Evolutionary conservation across 2,329 filamentous ascomycete genomes (phyloP).

Genomic region (Phialophora macrospora): DNA sequence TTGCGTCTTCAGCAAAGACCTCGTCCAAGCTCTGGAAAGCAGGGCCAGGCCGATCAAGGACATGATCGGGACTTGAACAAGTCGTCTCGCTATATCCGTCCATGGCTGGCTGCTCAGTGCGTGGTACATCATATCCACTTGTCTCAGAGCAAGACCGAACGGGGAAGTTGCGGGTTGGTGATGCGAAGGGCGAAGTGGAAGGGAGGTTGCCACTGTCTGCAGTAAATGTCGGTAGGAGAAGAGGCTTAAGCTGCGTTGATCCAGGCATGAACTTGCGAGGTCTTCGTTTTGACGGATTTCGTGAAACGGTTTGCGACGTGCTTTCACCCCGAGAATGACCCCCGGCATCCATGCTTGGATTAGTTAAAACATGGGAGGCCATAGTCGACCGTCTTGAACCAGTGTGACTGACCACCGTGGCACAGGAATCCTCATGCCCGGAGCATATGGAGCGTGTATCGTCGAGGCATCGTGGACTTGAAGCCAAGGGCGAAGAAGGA

Average conservation of each 20-base stretch:
- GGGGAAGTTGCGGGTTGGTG: conserved; percentile 24
- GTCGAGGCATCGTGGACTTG: conserved; percentile 15
- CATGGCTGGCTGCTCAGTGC: background rate
- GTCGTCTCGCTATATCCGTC: conserved; percentile 41
- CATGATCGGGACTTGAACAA: conserved; percentile 13
- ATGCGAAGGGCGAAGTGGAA: conserved; percentile 31
- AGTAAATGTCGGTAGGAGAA: conserved; percentile 42
- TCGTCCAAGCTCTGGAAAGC: conserved; percentile 34
- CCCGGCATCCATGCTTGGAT: conserved; percentile 14
- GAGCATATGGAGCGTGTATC: conserved; percentile 39
- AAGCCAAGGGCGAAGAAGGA: conserved; percentile 26
- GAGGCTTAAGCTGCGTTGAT: conserved; percentile 44
- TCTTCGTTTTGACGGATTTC: conserved; percentile 39
- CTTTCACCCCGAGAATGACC: conserved; percentile 15
- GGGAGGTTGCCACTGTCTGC: conserved; percentile 34
- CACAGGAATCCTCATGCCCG: conserved; percentile 37
- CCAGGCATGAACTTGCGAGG: conserved; percentile 46
- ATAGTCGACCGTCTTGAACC: conserved; percentile 32
- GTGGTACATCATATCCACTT: background rate
- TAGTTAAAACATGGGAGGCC: conserved; percentile 25
- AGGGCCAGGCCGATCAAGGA: conserved; percentile 13
- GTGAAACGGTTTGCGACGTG: conserved; percentile 18
- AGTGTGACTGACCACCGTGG: conserved; percentile 36
- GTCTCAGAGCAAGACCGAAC: background rate
- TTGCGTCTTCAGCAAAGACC: conserved; percentile 26